Base-by-base conservation (phyloP, 805 yeast species). In the Teunomyces panamensis region DNA sequence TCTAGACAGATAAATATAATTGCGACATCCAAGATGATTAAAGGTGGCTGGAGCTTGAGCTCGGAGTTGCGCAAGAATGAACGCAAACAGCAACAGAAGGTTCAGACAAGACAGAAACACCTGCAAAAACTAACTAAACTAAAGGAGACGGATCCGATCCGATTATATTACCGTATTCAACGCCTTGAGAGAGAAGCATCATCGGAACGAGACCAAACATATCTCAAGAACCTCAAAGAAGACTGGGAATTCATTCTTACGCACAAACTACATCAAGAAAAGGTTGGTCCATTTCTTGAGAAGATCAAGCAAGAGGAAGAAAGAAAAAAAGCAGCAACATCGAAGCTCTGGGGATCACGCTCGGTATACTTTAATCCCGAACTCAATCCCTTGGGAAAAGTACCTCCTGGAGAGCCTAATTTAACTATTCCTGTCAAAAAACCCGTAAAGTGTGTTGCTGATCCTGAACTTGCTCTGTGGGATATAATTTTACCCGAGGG, bases 291-390 rank as follows among this genome's bases (percentile, higher is more conserved):
- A 1, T 62, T 69, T 42, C 45, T 69, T 26, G 59, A 49, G 39
- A 50, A 51, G 42, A 29, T 55, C 24, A 58, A 62, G 42, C 39
- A 46, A 34, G 55, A 58, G 30, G 54, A 58, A 36, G 46, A 47
- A 29, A 51, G 56, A 30, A 49, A 53, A 36, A 48, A 49, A 29
- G 48, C 45, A 35, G 58, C 47, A 41, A 50, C 47, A n/a, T 55
- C 49, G 50, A 69, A 57, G 44, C 63, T 68, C 7, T 63, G 78
- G 55, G 84, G 83, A 1, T 56, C 54, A 27, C 64, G 71, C 33
- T 81, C 87, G 6, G 68, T 82, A 1, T 84, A 78, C 57, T 83
- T 79, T 61, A 85, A 84, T 54, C 82, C 84, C 4, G 87, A 84
- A 51, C 74, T 85, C 68, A 84, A 84, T 50, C 83, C 85, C 2